These are phyloP conservation scores for Prinsepia uniflora DNA, from an alignment of 306 rosid species.

Conservation along the genomic window DNA sequence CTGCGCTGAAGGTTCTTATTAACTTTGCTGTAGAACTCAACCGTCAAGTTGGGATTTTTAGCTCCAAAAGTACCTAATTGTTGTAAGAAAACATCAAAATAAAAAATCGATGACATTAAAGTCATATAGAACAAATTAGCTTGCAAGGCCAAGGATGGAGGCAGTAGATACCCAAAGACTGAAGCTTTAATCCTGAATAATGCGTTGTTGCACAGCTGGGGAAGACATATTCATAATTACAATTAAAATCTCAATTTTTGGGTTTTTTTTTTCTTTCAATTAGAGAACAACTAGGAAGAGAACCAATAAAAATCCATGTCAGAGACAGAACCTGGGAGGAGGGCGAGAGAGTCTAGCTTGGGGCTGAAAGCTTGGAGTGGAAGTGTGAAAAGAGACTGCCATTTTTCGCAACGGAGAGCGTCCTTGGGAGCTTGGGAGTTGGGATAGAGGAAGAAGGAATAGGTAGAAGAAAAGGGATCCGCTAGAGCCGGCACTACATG, in stretches of 20 bases:
- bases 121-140: background rate
- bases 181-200: conserved; percentile 74
- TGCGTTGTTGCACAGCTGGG: conserved; percentile 56
- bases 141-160: background rate
- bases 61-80: conserved; percentile 47
- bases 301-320: background rate
- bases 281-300: background rate
- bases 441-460: no score
- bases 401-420: conserved; percentile 24
- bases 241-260: conserved; percentile 1
- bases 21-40: conserved; percentile 69
- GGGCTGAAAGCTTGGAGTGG: conserved; percentile 40
- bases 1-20: conserved; percentile 51
- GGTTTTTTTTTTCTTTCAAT: background rate
- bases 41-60: conserved; percentile 51
- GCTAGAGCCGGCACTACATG: conserved; percentile 1
- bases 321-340: conserved; percentile 50
- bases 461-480: background rate
- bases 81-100: conserved; percentile 13
- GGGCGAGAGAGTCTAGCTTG: conserved; percentile 33
- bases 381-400: conserved; percentile 56
- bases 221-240: conserved; percentile 13
- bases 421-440: background rate
- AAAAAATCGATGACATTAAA: background rate
- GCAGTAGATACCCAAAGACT: conserved; percentile 45